Base-by-base conservation (phyloP, 2,329 filamentous ascomycete species). In the Ceratocystis albifundus region DNA sequence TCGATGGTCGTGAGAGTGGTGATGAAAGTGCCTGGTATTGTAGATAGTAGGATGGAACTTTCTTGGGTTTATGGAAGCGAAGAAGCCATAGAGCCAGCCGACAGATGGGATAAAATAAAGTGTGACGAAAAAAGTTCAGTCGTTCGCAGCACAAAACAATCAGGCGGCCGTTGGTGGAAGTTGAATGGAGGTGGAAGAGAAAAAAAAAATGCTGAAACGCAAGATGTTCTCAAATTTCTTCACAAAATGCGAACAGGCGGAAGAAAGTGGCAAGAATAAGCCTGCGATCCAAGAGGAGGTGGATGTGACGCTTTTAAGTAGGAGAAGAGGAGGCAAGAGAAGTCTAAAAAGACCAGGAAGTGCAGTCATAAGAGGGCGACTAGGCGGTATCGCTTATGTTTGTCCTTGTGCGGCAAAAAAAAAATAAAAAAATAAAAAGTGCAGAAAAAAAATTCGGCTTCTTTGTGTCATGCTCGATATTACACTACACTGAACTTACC, bases 271-370 rank as follows among this genome's bases (percentile, higher is more conserved):
- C 53, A n/a, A 17, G 28, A 28, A 57, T 17, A 3, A 15, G 36
- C 36, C 15, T 41, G 10, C 4, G 36, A 3, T 3, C 36, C 4
- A 1, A 32, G 30, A 28, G 15, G 25, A 57, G 30, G 53, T 17
- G 53, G 53, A 32, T n/a, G 53, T 30, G 53, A 57, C 22, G 53
- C 7, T 57, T 57, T 57, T 57, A 57, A 57, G 48, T 53, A 53
- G n/a, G n/a, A 50, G 20, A 20, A 22, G 25, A 30, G 17, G 53
- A 57, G 20, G 53, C 2, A 5, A 32, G 30, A 15, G 6, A 32
- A 28, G 36, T 41, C 36, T 4, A 41, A 32, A n/a, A 57, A n/a
- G 22, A n/a, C 3, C 22, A 25, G 20, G 20, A 5, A 30, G 12
- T 22, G 50, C 22, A 20, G 30, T 22, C 50, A 28, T 20, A 30